Evolutionary conservation across 257 asterid genomes (phyloP).

Genomic region (Cruciata laevipes): DNA sequence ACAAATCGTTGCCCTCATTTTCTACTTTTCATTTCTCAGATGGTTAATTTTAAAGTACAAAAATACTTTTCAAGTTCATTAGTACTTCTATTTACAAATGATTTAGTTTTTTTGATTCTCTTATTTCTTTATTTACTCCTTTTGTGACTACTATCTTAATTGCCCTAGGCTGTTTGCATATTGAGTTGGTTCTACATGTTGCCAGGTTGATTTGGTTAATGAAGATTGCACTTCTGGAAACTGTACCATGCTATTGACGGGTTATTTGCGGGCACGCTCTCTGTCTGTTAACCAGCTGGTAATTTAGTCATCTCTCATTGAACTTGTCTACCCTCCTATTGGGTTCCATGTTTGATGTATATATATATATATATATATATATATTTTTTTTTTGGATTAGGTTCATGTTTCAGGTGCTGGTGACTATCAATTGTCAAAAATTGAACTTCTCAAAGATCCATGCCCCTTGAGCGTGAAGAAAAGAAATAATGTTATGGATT

Average conservation of each 20-base stretch:
- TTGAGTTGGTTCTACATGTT: not conserved
- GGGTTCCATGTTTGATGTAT: conserved; percentile 21
- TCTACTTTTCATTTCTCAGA: not conserved
- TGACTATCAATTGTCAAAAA: conserved; percentile 75
- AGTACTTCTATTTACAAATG: too few species aligned
- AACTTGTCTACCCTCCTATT: conserved; percentile 13
- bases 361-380: not conserved
- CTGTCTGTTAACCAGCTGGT: conserved; percentile 96
- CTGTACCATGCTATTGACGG: conserved; percentile 70
- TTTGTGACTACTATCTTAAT: not conserved
- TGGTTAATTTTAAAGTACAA: too few species aligned
- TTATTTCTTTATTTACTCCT: too few species aligned
- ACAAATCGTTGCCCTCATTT: not conserved
- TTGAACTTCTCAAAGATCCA: conserved; percentile 85
- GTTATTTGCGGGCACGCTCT: conserved; percentile 67
- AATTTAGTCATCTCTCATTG: conserved; percentile 25
- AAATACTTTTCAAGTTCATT: too few species aligned
- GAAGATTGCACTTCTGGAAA: conserved; percentile 45
- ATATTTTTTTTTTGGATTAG: conserved; percentile 40
- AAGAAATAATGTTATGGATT: conserved; percentile 62
- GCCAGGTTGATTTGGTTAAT: conserved; percentile 56
- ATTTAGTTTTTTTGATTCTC: too few species aligned
- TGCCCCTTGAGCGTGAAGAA: conserved; percentile 59
- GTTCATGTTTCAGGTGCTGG: conserved; percentile 98
- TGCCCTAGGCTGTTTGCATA: not conserved